Conservation (phyloP, 176 grass and related monocot species). For the Luzula sylvatica region DNA sequence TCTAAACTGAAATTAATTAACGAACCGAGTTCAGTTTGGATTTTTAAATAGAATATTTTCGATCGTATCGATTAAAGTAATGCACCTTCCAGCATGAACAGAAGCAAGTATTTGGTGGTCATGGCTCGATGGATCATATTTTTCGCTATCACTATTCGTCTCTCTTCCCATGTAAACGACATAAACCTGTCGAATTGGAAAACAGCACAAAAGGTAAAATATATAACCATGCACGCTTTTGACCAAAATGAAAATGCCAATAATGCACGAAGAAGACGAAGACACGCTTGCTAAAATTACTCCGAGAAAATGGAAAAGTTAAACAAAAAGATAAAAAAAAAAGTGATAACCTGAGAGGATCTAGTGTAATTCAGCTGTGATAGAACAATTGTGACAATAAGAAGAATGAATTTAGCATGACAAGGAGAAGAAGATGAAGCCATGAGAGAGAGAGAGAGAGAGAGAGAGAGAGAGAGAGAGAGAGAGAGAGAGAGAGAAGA, state of each 20-base stretch:
- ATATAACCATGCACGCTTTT: no score
- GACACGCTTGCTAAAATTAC: no score
- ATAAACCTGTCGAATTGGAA: conserved; percentile 27
- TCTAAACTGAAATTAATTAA: conserved; percentile 32
- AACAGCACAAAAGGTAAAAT: not conserved
- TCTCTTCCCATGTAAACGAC: conserved; percentile 60
- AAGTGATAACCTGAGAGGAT: conserved; percentile 10
- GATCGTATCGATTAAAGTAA: not conserved
- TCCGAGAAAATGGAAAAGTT: no score
- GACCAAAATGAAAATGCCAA: no score
- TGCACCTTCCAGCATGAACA: conserved; percentile 63
- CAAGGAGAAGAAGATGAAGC: not conserved
- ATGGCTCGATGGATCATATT: conserved; percentile 29
- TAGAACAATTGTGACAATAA: conserved; percentile 6
- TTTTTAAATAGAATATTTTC: no score
- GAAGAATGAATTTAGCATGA: not conserved
- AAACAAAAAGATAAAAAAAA: no score
- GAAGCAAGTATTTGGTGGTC: conserved; percentile 50
- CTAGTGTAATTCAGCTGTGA: not conserved
- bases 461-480: no score
- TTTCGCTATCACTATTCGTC: not conserved
- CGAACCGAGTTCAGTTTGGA: no score
- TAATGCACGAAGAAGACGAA: no score
- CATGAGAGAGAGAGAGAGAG: not conserved
- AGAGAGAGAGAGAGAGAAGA: not conserved